These are phyloP conservation scores for Psidium guajava DNA, from an alignment of 345 rosid species.

Conservation along the genomic window DNA sequence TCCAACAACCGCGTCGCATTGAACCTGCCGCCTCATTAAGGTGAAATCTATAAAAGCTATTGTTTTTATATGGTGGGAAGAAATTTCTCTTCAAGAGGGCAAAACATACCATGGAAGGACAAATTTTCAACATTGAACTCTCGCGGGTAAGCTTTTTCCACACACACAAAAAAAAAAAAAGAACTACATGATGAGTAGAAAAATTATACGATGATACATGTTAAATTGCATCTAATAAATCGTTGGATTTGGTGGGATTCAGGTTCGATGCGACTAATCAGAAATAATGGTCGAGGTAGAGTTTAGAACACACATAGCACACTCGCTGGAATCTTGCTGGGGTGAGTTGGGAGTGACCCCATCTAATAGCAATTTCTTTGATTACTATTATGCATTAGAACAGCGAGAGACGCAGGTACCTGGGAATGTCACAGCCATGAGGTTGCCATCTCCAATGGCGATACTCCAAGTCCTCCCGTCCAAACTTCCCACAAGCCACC, in stretches of 20 bases:
- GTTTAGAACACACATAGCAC: not conserved
- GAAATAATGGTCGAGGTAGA: not conserved
- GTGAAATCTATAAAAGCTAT: not conserved
- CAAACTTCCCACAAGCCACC: constrained; percentile 76
- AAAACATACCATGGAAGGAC: not conserved
- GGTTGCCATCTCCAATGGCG: constrained; percentile 94
- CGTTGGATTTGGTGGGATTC: not conserved
- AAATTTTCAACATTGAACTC: not conserved
- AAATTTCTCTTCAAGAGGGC: not conserved
- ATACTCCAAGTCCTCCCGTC: constrained; percentile 54
- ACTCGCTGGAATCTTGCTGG: too few relatives aligned
- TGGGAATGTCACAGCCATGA: constrained; percentile 67
- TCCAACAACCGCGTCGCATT: constrained; percentile 67
- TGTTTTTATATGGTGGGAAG: not conserved
- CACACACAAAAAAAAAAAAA: too few relatives aligned
- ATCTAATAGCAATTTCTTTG: not conserved
- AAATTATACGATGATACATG: not conserved
- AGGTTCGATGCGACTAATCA: not conserved
- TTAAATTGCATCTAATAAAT: not conserved
- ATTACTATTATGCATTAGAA: not conserved
- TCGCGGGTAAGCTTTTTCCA: not conserved
- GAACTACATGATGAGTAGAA: not conserved
- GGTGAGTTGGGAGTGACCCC: not conserved
- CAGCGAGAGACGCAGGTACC: constrained; percentile 21
- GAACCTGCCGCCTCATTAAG: constrained; percentile 34